Conservation (phyloP, 1,139 yeast species). For the Yamadazyma atlantica region DNA sequence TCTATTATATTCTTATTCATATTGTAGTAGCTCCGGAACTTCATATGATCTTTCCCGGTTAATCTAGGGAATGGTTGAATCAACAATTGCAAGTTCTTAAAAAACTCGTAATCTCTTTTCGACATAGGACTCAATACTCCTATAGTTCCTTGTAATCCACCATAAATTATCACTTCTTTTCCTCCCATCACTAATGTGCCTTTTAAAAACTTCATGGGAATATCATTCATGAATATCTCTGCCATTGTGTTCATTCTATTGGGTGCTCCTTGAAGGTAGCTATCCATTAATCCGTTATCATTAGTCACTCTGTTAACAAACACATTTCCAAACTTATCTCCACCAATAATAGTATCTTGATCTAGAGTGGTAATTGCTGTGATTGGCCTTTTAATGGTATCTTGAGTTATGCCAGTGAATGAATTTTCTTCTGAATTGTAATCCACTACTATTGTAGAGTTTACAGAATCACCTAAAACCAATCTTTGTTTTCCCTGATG, state of each 20-base stretch:
- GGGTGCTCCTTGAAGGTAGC: conserved; percentile 50
- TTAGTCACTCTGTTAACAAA: conserved; percentile 63
- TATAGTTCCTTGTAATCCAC: conserved; percentile 79
- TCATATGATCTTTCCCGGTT: conserved; percentile 66
- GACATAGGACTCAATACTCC: conserved; percentile 72
- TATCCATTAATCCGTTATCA: conserved; percentile 47
- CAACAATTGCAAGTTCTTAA: conserved; percentile 52
- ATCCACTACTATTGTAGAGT: conserved; percentile 60
- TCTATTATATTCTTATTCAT: conserved; percentile 79
- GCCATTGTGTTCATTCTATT: conserved; percentile 53
- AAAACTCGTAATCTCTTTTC: conserved; percentile 62
- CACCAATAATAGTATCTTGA: conserved; percentile 72
- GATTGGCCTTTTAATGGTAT: conserved; percentile 63
- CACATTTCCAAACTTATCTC: conserved; percentile 88
- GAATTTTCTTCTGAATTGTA: conserved; percentile 51
- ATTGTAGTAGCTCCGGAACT: conserved; percentile 73
- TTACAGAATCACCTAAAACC: conserved; percentile 61
- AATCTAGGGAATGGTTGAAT: conserved; percentile 41
- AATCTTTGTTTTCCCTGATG: conserved; percentile 57
- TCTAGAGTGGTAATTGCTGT: conserved; percentile 65
- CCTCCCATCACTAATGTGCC: conserved; percentile 62
- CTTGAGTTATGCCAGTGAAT: conserved; percentile 70
- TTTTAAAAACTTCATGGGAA: conserved; percentile 59
- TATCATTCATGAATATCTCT: conserved; percentile 70
- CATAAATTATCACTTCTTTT: conserved; percentile 62